Evolutionary conservation across 2,329 filamentous ascomycete genomes (phyloP), one percentile per base, ranked within the genome.

Genomic region (Chaetomium globosum): DNA sequence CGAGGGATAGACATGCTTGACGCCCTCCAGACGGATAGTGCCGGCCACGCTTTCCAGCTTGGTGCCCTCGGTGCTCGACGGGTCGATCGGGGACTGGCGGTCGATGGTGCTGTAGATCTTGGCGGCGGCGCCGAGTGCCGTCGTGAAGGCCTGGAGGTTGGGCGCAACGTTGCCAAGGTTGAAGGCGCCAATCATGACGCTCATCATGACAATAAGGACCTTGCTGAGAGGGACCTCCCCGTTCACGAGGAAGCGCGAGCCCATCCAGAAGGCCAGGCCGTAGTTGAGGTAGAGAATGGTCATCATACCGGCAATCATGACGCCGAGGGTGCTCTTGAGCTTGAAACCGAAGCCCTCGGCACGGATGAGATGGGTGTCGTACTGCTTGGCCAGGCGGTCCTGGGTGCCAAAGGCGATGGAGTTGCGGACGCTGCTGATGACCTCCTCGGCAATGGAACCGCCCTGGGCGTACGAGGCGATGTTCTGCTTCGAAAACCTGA

Each of bases 61-160:
- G 66, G 86, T 81, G n/a, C 94, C 95, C 9, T 83, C 81, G 1
- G 89, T 84, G 2, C 84, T 85, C 6, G 86, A 86, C 0, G 94
- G 88, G 73, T 99, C 91, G 56, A 98, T 82, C 0, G 94, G 93
- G 0, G 95, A 97, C 3, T 80, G 73, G 60, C 95, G 89, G 76
- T 98, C 94, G 70, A 98, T 98, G 1, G 93, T 97, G 74, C 88
- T 90, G 80, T 90, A 97, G 68, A 99, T 97, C 80, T 98, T 98
- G 63, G 87, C 85, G 3, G 92, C 93, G 2, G 95, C 94, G 36
- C 92, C 91, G 6, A 96, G 80, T 48, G 88, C 91, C 16, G 89
- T 92, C 1, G 89, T 91, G 72, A 98, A 97, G 36, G 94, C 91
- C 75, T 96, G 92, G 3, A 89, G 78, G 72, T 97, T 92, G 0